Evolutionary conservation across 805 yeast species (phyloP).

Genomic region (Zygosaccharomyces gambellarensis): DNA sequence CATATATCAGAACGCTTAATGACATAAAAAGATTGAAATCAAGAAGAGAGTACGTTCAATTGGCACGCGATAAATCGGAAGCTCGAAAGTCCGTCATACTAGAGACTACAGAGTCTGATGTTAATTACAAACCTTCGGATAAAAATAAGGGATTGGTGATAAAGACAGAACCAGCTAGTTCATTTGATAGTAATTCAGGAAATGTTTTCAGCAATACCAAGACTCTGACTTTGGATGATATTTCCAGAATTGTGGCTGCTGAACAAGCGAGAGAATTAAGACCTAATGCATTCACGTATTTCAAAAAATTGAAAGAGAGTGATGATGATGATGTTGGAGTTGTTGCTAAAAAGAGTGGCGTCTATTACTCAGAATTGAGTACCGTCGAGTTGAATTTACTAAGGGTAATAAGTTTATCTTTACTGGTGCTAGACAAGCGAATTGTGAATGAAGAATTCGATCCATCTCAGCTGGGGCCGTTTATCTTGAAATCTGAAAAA

Average conservation of each 20-base stretch:
- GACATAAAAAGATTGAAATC: conserved; percentile 76
- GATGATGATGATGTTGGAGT: conserved; percentile 24
- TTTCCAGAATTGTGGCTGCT: conserved; percentile 93
- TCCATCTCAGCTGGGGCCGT: conserved; percentile 41
- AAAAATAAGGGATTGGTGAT: conserved; percentile 32
- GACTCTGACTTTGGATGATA: conserved; percentile 88
- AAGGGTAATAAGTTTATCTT: conserved; percentile 48
- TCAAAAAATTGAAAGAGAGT: conserved; percentile 40
- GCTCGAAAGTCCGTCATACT: conserved; percentile 63
- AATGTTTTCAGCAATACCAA: conserved; percentile 68
- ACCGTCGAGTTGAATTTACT: conserved; percentile 44
- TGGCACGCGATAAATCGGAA: conserved; percentile 47
- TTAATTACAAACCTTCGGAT: conserved; percentile 16
- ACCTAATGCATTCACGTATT: conserved; percentile 88
- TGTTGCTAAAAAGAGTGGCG: conserved; percentile 30
- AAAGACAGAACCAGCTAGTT: conserved; percentile 37
- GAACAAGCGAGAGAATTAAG: conserved; percentile 92
- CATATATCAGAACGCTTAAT: conserved; percentile 64
- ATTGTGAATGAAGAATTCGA: conserved; percentile 11
- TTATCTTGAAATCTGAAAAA: conserved; percentile 66
- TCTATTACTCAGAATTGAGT: conserved; percentile 55
- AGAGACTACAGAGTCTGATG: conserved; percentile 43
- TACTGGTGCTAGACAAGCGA: conserved; percentile 27
- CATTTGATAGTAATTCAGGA: conserved; percentile 37
- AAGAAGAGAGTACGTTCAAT: conserved; percentile 55